Evolutionary conservation across 352 stramenopile genomes (phyloP).

Genomic region (Plasmopara viticola): DNA sequence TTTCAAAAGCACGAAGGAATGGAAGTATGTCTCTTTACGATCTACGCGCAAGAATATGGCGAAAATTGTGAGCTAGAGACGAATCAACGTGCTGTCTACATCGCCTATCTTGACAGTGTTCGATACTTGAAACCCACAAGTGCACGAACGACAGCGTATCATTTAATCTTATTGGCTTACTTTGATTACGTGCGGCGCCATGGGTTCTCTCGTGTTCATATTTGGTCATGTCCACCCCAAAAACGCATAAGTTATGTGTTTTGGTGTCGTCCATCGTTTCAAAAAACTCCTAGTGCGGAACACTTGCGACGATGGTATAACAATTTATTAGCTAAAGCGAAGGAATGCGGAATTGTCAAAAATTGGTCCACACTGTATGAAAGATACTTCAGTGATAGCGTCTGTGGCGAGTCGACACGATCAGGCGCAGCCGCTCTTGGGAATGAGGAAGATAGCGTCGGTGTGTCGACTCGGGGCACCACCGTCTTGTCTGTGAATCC

Average conservation of each 20-base stretch:
- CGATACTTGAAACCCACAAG: constrained; percentile 68
- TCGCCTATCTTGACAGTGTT: constrained; percentile 83
- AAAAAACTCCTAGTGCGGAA: constrained; percentile 92
- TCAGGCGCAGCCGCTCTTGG: constrained; percentile 20
- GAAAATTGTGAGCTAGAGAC: constrained; percentile 61
- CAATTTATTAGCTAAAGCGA: constrained; percentile 66
- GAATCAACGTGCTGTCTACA: constrained; percentile 76
- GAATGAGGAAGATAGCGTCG: constrained; percentile 23
- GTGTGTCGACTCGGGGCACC: constrained; percentile 49
- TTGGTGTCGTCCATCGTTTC: constrained; percentile 93
- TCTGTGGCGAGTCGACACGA: constrained; percentile 11
- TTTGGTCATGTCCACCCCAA: constrained; percentile 93
- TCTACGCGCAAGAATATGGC: constrained; percentile 91
- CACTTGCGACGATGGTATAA: constrained; percentile 94
- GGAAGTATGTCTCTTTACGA: constrained; percentile 94
- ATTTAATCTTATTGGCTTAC: constrained; percentile 94
- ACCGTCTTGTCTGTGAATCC: constrained; percentile 77
- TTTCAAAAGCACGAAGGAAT: constrained; percentile 97
- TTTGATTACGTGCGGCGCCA: constrained; percentile 92
- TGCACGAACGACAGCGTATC: constrained; percentile 90
- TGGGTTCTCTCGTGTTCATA: constrained; percentile 93
- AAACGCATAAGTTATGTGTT: constrained; percentile 98
- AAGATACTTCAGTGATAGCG: constrained; percentile 40
- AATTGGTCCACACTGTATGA: constrained; percentile 69
- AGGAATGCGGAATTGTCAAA: constrained; percentile 55